These are phyloP conservation scores for Punica granatum DNA, from an alignment of 345 rosid genomes.

Conservation along the genomic window DNA sequence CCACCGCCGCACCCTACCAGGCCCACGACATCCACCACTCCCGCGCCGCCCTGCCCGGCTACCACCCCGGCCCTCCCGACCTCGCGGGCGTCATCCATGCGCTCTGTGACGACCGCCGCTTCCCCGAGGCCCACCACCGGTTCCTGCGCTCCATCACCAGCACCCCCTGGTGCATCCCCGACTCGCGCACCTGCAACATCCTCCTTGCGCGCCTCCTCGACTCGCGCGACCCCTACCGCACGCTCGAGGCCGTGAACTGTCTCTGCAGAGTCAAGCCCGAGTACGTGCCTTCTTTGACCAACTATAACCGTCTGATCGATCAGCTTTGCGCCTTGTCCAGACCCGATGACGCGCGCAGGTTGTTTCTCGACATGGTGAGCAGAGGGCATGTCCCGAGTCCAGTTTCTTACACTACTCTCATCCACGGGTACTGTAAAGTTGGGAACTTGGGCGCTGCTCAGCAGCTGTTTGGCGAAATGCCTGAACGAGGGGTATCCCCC, in stretches of 20 bases:
- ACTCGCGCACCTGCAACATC: constrained; percentile 64
- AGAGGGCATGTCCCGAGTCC: constrained; percentile 54
- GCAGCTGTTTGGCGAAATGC: constrained; percentile 74
- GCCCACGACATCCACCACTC: constrained; percentile 19
- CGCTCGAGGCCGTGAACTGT: constrained; percentile 30
- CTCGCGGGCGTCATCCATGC: constrained; percentile 63
- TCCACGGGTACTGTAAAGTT: constrained; percentile 41
- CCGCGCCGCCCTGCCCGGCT: constrained; percentile 25
- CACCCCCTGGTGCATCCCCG: constrained; percentile 34
- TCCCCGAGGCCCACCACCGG: constrained; percentile 56
- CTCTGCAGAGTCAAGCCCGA: constrained; percentile 44
- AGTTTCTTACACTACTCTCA: constrained; percentile 66
- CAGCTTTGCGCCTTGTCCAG: constrained; percentile 41
- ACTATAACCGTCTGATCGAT: constrained; percentile 66
- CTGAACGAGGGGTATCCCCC: constrained; percentile 26
- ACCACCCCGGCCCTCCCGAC: constrained; percentile 43
- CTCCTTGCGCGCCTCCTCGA: constrained; percentile 61
- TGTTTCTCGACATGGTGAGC: constrained; percentile 49
- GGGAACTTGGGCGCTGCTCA: constrained; percentile 37
- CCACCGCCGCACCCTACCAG: neutral
- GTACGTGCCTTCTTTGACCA: constrained; percentile 62
- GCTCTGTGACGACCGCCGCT: constrained; percentile 53
- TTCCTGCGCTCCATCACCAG: constrained; percentile 37
- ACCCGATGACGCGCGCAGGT: constrained; percentile 44
- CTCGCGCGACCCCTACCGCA: constrained; percentile 38